Evolutionary conservation across 441 rosid genomes (phyloP), one percentile per base, ranked within the genome.

Genomic region (Capsella rubella): DNA sequence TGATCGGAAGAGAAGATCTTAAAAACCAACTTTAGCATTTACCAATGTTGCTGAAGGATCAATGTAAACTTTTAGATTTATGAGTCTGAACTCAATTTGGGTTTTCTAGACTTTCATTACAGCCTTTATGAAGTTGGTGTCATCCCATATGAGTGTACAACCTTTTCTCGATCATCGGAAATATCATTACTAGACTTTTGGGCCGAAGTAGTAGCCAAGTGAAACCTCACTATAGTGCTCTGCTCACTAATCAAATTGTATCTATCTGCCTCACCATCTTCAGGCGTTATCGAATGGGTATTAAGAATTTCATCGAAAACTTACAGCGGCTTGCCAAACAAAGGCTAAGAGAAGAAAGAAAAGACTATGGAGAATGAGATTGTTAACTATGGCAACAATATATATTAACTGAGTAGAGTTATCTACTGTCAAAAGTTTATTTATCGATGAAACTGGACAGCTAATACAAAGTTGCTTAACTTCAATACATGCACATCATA

Each of bases 1-100:
- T 77, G 90, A 86, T 29, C 56, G 82, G 71, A 87, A 89, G 81
- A 82, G 65, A 37, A 78, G 82, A 54, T 37, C 89, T 71, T 89
- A 76, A 65, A 57, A 31, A 13, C 51, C 1, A 45, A 46, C 13
- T 31, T 63, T 57, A 58, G 63, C 34, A 57, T 53, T 29, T 76
- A 46, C 29, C 62, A 59, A 35, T 60, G 77, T 21, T 59, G 62
- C 27, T 37, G 35, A 52, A 65, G 37, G 58, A 34, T 57, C 50
- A 56, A 28, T 76, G 62, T 76, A 64, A 76, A 70, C 43, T 50
- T 32, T 42, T 67, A 51, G 49, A 21, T 50, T 39, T 32, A 9
- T 74, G 60, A 47, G 72, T 51, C 50, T 76, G 16, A 70, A 49
- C 60, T 47, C 45, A 49, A 2, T 58, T 74, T 50, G 45, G 35